phyloP scores from a whole-genome alignment of 2,329 filamentous ascomycete genomes.

The Rhytidhysteron rufulum region DNA sequence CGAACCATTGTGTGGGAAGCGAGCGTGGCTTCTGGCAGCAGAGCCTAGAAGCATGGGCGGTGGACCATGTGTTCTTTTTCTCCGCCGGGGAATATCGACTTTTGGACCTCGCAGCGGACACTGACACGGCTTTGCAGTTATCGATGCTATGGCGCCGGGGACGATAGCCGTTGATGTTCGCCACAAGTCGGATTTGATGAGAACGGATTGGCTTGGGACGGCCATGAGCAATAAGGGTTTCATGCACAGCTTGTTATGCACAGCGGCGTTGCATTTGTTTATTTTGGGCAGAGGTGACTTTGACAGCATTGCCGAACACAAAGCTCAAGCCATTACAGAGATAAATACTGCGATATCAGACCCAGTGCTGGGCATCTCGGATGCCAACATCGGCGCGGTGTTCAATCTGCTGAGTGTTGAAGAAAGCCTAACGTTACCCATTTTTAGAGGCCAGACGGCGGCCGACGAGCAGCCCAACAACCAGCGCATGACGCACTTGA shows the following conservation, averaged over 20 bases:
- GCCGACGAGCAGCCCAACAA: constrained; percentile 22
- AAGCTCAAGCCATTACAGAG: constrained; percentile 28
- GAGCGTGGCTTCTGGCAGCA: neutral
- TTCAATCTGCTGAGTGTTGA: constrained; percentile 36
- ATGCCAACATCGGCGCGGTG: constrained; percentile 36
- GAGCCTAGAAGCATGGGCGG: constrained; percentile 1
- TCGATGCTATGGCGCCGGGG: constrained; percentile 32
- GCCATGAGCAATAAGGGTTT: constrained; percentile 32
- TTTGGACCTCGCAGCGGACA: constrained; percentile 1
- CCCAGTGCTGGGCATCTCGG: constrained; percentile 24
- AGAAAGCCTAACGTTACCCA: constrained; percentile 24
- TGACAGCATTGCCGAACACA: constrained; percentile 29
- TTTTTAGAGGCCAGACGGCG: constrained; percentile 15
- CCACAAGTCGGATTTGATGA: constrained; percentile 30
- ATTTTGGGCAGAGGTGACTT: constrained; percentile 28
- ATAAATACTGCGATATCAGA: constrained; percentile 29
- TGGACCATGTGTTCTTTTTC: neutral
- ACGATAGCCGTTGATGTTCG: constrained; percentile 35
- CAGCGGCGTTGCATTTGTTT: constrained; percentile 30
- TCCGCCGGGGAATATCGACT: constrained; percentile 1
- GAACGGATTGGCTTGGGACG: constrained; percentile 33
- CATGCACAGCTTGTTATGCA: constrained; percentile 37
- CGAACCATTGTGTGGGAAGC: constrained; percentile 2
- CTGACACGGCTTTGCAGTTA: constrained; percentile 24
- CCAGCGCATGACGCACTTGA: constrained; percentile 29